phyloP scores from a whole-genome alignment of 306 rosid genomes.

The Mimosa pudica region DNA sequence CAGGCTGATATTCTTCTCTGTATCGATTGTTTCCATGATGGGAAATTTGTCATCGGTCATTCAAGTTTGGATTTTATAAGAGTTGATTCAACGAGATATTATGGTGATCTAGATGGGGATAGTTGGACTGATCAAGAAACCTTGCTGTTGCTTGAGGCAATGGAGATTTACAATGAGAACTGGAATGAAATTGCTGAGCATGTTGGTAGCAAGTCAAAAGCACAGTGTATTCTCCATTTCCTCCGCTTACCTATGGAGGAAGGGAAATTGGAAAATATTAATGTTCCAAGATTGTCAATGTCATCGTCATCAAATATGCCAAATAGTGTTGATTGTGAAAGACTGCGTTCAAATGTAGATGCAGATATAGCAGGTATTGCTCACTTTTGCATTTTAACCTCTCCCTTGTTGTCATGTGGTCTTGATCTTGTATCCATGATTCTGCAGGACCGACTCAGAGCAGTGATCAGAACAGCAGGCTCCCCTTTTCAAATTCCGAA shows the following conservation, averaged over 20 bases:
- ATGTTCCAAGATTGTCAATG: conserved; percentile 65
- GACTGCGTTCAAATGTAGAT: conserved; percentile 52
- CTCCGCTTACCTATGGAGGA: conserved; percentile 95
- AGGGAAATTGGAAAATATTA: conserved; percentile 83
- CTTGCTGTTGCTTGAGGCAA: conserved; percentile 82
- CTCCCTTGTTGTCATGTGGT: conserved; percentile 25
- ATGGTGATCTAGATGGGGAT: conserved; percentile 81
- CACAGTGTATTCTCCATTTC: conserved; percentile 97
- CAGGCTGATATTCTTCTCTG: conserved; percentile 90
- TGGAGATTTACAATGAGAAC: conserved; percentile 87
- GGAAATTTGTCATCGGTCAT: conserved; percentile 84
- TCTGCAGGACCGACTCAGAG: conserved; percentile 61
- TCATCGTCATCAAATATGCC: conserved; percentile 53
- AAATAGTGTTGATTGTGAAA: conserved; percentile 51
- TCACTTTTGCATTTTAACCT: conserved; percentile 33
- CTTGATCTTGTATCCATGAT: conserved; percentile 36
- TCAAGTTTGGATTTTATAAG: conserved; percentile 81
- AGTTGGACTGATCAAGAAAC: conserved; percentile 99
- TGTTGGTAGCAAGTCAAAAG: conserved; percentile 96
- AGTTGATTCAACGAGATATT: conserved; percentile 70
- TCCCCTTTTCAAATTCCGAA: conserved; percentile 93
- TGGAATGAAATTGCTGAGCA: conserved; percentile 97
- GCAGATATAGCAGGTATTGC: conserved; percentile 77
- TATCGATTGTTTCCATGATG: conserved; percentile 87
- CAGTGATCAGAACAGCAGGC: conserved; percentile 60